Evolutionary conservation across 2,329 filamentous ascomycete genomes (phyloP).

Genomic region (Talaromyces sp.): DNA sequence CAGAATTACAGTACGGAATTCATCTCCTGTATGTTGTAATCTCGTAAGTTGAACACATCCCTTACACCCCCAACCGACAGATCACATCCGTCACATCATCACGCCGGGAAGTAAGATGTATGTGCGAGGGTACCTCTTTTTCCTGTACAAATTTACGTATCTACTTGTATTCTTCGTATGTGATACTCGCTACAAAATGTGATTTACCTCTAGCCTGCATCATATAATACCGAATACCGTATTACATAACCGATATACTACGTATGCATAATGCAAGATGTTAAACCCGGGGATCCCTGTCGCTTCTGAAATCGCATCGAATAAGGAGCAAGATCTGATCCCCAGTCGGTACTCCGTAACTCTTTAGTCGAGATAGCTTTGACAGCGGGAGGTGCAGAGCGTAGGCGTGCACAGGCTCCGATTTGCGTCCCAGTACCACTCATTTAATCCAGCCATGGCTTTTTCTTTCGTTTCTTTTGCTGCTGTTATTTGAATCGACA

Average conservation of each 20-base stretch:
- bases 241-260: not conserved
- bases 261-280: not conserved
- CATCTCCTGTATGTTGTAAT: not conserved
- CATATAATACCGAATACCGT: not conserved
- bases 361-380: not conserved
- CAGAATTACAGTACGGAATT: not conserved
- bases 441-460: slow-evolving; percentile 1
- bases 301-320: not conserved
- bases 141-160: not conserved
- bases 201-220: not conserved
- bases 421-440: not conserved
- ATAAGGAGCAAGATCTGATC: not conserved
- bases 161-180: not conserved
- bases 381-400: not conserved
- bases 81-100: slow-evolving; percentile 6
- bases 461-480: slow-evolving; percentile 4
- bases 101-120: not conserved
- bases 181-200: not conserved
- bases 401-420: slow-evolving; percentile 4
- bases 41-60: not conserved
- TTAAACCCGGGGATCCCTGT: not conserved
- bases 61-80: not conserved
- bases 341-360: not conserved
- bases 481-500: not conserved
- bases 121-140: not conserved